Conservation (phyloP, 768 basidiomycete species). For the Termitomyces sp. region DNA sequence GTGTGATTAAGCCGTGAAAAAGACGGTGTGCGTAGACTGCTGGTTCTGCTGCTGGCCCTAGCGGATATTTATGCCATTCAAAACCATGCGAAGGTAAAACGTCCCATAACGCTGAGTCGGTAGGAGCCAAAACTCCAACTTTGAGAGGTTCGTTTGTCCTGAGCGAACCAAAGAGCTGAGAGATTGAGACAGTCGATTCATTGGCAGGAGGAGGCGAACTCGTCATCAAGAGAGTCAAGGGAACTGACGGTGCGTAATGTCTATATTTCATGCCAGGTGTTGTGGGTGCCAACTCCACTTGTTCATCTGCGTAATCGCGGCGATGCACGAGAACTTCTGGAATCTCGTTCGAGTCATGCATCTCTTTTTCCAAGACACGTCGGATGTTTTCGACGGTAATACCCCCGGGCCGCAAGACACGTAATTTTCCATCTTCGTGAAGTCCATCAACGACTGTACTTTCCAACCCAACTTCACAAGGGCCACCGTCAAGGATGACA, state of each 20-base stretch:
- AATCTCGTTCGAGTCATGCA: conserved; percentile 21
- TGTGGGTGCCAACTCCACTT: conserved; percentile 75
- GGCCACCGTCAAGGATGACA: conserved; percentile 88
- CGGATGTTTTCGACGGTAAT: conserved; percentile 87
- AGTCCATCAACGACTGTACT: conserved; percentile 94
- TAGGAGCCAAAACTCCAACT: conserved; percentile 65
- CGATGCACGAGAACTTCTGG: conserved; percentile 72
- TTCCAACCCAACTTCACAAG: conserved; percentile 87
- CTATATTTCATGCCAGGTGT: conserved; percentile 99
- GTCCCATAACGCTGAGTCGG: conserved; percentile 45
- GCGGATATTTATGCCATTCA: conserved; percentile 50
- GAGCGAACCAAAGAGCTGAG: conserved; percentile 39
- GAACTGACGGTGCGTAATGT: conserved; percentile 91
- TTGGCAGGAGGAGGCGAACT: conserved; percentile 34
- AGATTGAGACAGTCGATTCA: conserved; percentile 21
- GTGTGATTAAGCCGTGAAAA: conserved; percentile 80
- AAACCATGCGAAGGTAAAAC: conserved; percentile 28
- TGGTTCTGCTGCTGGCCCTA: conserved; percentile 51
- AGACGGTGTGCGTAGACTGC: conserved; percentile 71
- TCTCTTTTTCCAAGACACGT: conserved; percentile 41
- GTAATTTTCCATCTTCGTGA: conserved; percentile 64
- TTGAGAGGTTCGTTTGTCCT: conserved; percentile 28
- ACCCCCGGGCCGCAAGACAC: conserved; percentile 88
- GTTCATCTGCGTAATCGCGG: conserved; percentile 67
- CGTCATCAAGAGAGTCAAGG: conserved; percentile 70